Base-by-base conservation (phyloP, 2,329 filamentous ascomycete species). In the Chrysosporium queenslandicum region DNA sequence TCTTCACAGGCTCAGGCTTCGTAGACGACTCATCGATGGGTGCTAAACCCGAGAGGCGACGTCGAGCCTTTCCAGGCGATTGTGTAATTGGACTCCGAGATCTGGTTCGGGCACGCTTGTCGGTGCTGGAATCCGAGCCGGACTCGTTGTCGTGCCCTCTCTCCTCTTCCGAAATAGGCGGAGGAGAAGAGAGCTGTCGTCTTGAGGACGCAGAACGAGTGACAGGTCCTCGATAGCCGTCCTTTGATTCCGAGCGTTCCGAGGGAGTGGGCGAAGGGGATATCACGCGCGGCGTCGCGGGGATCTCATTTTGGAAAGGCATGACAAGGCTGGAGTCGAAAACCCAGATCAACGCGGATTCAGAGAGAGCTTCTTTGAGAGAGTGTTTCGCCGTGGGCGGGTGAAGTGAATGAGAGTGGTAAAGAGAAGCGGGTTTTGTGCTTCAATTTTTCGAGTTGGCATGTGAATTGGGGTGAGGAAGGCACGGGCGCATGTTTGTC, bases 221-320 rank as follows among this genome's bases (percentile, higher is more conserved):
- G 56, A 82, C 76, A 4, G 87, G 87, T 8, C 82, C 85, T 58
- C 80, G 81, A 68, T 94, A 83, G 56, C 77, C 77, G 64, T 83
- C 77, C 58, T 75, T 76, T 39, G 64, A 64, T 54, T 71, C 69
- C 20, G 60, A 64, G 64, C 68, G 58, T 39, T 75, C 72, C 56
- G 74, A 75, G 29, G 81, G 81, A 1, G 85, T 84, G 37, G 90
- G 89, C 52, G 88, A 92, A 37, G 90, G 89, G 11, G 88, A 94
- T 60, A 92, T 94, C 60, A 96, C 86, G 64, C 88, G 84, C 63
- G 89, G 89, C 53, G 85, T 92, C 53, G 79, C 78, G 53, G 90
- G 89, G 53, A 92, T 74, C 60, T 75, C 73, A 58, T 78, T 73
- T 61, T 73, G 71, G 45, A 66, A 64, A 20, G 73, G 71, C 66